Conservation (phyloP, 2,329 filamentous ascomycete genomes). For the Botrytis tulipae region DNA sequence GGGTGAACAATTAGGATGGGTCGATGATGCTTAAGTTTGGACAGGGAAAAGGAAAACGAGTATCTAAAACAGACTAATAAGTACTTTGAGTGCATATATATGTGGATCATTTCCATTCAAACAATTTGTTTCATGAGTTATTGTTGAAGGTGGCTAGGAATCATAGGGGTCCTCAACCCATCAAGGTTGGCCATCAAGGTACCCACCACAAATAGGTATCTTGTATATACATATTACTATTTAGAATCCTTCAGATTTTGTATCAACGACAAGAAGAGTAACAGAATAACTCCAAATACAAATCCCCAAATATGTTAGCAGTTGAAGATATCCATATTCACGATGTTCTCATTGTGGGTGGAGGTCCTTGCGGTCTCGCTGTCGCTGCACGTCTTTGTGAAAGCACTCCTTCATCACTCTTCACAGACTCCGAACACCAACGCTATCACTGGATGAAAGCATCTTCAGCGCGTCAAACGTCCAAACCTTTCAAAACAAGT, state of each 20-base stretch:
- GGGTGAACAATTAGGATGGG: slow-evolving; percentile 78
- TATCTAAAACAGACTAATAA: background rate
- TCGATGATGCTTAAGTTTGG: slow-evolving; percentile 49
- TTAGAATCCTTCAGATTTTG: background rate
- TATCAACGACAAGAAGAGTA: background rate
- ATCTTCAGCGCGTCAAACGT: slow-evolving; percentile 54
- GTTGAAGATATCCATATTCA: slow-evolving; percentile 41
- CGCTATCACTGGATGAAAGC: slow-evolving; percentile 69
- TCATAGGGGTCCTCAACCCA: slow-evolving; percentile 6
- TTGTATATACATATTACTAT: slow-evolving; percentile 1
- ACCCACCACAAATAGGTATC: background rate
- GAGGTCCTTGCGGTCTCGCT: slow-evolving; percentile 72
- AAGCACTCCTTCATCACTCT: slow-evolving; percentile 71
- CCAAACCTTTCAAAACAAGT: slow-evolving; percentile 34
- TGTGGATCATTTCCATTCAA: background rate
- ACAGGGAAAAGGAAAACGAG: background rate
- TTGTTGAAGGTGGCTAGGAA: background rate
- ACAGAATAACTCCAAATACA: background rate
- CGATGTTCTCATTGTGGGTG: slow-evolving; percentile 64
- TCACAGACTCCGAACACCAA: slow-evolving; percentile 79
- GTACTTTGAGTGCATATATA: background rate
- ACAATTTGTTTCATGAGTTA: background rate
- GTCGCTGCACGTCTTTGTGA: slow-evolving; percentile 71
- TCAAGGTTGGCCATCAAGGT: slow-evolving; percentile 24
- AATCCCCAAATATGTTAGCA: slow-evolving; percentile 11